Evolutionary conservation across 108 stramenopile species (phyloP), one percentile per base, ranked within the genome.

Genomic region (Stephanodiscus triporus): DNA sequence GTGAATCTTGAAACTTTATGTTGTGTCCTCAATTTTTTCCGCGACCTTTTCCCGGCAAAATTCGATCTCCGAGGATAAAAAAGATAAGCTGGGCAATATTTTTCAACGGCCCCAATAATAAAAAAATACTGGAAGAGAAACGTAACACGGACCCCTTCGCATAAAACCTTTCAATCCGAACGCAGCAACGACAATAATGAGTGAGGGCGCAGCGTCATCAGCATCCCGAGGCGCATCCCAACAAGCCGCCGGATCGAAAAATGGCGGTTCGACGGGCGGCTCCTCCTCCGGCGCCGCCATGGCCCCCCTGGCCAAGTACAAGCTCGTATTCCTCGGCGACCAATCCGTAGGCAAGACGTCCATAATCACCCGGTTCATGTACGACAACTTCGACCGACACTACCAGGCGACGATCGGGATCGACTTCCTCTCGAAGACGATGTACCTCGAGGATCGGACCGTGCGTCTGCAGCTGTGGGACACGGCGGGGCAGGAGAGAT

Each of bases 381-480:
- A 97, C 68, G 96, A 95, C 70, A 94, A 93, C 76, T 95, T 97
- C 70, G 98, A 98, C 78, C 94, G 96, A 78, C 96, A 98, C 68
- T 98, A 98, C 72, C 98, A 98, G 83, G 98, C 99, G 19, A 99
- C 99, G 8, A 99, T 99, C 64, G 99, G 99, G 2, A 98, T 99
- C 76, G 99, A 99, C 76, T 99, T 99, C 76, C 85, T 99, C 22
- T 97, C 96, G 49, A 99, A 99, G 82, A 99, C 99, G 9, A 94
- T 94, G 93, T 94, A 99, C 77, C 86, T 99, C 66, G 97, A 98
- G 73, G 98, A 99, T 70, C 91, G 99, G 6, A 99, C 99, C 17
- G 99, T 99, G 23, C 91, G 99, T 34, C 80, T 99, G 63, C 99
- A 99, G 83, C 88, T 99, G 3, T 99, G 99, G 99, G 99, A 99